Percentiles rank a stretch among this genome's conserved stretches.
Conservation (phyloP, 441 rosid species). For the Dalechampia spathulata region DNA sequence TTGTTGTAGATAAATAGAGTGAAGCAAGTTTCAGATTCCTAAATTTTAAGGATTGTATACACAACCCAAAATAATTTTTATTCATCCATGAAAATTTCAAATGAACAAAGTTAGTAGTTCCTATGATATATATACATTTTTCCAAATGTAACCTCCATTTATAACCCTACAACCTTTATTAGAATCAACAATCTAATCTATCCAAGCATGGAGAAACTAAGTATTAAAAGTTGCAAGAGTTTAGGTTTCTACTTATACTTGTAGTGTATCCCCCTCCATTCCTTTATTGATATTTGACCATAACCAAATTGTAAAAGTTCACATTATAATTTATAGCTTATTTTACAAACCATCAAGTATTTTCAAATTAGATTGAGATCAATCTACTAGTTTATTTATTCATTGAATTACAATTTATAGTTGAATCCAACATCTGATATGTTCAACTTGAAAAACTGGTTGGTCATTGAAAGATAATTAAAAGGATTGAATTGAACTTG, state of each 20-base stretch:
- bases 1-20: too few relatives aligned
- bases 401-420: too few relatives aligned
- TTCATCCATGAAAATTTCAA: too few relatives aligned
- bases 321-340: neutral
- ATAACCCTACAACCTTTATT: neutral
- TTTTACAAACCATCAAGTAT: too few relatives aligned
- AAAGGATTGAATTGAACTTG: too few relatives aligned
- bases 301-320: constrained; percentile 1
- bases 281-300: constrained; percentile 3
- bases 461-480: too few relatives aligned
- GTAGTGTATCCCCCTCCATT: neutral
- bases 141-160: neutral
- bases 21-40: constrained; percentile 5
- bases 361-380: neutral
- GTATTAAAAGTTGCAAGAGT: neutral
- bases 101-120: neutral
- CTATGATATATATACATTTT: neutral
- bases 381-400: too few relatives aligned
- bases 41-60: neutral
- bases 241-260: neutral
- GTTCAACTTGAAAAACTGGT: too few relatives aligned
- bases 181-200: neutral
- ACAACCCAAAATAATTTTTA: too few relatives aligned
- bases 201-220: neutral
- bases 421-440: too few relatives aligned